A percentile compares a stretch with the other conserved stretches of the same genome.
These are phyloP conservation scores for Recurvomyces mirabilis DNA, from an alignment of 495 filamentous ascomycete genomes.

Conservation along the genomic window DNA sequence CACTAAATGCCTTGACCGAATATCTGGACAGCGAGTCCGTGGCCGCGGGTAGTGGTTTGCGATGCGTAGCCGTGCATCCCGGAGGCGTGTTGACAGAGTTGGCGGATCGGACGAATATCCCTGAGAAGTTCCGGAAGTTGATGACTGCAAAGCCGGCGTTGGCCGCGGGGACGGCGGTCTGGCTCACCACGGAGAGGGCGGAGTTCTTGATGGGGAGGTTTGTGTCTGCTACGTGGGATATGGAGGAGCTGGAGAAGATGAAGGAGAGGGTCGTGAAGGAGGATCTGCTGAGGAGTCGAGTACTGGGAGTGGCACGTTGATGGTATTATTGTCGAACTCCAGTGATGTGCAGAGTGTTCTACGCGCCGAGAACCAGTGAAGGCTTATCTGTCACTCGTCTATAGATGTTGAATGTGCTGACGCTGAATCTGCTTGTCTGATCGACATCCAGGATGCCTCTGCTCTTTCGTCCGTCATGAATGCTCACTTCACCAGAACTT, in stretches of 20 bases:
- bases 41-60: neutral
- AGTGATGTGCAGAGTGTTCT: neutral
- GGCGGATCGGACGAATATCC: neutral
- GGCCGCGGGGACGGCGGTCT: slow-evolving; percentile 3
- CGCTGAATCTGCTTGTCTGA: neutral
- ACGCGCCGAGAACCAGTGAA: too few species aligned
- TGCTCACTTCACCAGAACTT: neutral
- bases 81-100: slow-evolving; percentile 6
- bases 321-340: neutral
- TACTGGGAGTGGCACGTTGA: slow-evolving; percentile 1
- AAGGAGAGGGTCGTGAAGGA: slow-evolving; percentile 1
- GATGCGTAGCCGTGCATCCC: slow-evolving; percentile 9
- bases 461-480: neutral
- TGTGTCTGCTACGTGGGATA: slow-evolving; percentile 1
- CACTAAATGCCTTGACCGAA: slow-evolving; percentile 1
- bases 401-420: too few species aligned
- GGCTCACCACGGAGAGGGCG: slow-evolving; percentile 5
- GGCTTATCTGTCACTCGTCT: too few species aligned
- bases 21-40: neutral
- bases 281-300: slow-evolving; percentile 9
- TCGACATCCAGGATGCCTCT: neutral
- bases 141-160: slow-evolving; percentile 4
- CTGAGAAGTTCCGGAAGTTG: neutral
- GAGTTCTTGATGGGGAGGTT: slow-evolving; percentile 5
- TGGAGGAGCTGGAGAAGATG: slow-evolving; percentile 8